Evolutionary conservation across 495 filamentous ascomycete species (phyloP).

Genomic region (Annulohypoxylon stygium): DNA sequence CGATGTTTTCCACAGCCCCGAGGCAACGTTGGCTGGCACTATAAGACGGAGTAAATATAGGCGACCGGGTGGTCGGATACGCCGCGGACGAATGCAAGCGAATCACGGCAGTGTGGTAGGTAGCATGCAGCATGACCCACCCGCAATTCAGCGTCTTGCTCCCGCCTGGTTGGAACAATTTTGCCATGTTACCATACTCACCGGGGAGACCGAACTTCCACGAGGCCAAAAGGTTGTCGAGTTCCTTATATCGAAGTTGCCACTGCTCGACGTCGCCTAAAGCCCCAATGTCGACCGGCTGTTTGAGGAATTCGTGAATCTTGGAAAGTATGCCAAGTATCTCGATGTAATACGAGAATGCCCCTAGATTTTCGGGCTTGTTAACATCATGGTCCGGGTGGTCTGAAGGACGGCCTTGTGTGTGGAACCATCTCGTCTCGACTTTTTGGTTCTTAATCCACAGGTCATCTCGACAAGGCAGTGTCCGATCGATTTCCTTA

Average conservation of each 20-base stretch:
- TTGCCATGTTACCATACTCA: conserved; percentile 84
- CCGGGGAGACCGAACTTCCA: conserved; percentile 87
- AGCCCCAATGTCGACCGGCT: conserved; percentile 87
- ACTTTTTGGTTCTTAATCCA: conserved; percentile 85
- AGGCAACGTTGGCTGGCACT: conserved; percentile 84
- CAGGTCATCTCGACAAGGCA: conserved; percentile 89
- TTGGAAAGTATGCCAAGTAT: conserved; percentile 86
- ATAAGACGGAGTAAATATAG: conserved; percentile 87
- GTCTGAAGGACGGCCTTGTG: conserved; percentile 56
- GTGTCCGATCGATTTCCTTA: conserved; percentile 85
- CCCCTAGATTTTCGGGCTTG: conserved; percentile 83
- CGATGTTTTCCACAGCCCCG: conserved; percentile 84
- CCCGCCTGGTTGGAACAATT: conserved; percentile 74
- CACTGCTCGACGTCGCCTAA: conserved; percentile 87
- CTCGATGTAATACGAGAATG: conserved; percentile 88
- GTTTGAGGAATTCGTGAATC: conserved; percentile 87
- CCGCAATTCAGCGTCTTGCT: conserved; percentile 78
- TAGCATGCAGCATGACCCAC: conserved; percentile 91
- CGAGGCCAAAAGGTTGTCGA: conserved; percentile 79
- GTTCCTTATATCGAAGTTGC: conserved; percentile 86
- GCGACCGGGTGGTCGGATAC: conserved; percentile 86
- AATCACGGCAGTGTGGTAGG: conserved; percentile 81
- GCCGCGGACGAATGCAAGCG: conserved; percentile 92
- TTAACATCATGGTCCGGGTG: conserved; percentile 71
- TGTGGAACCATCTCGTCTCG: conserved; percentile 84